Evolutionary conservation across 2,329 filamentous ascomycete species (phyloP).

Genomic region (Metarhizium anisopliae): DNA sequence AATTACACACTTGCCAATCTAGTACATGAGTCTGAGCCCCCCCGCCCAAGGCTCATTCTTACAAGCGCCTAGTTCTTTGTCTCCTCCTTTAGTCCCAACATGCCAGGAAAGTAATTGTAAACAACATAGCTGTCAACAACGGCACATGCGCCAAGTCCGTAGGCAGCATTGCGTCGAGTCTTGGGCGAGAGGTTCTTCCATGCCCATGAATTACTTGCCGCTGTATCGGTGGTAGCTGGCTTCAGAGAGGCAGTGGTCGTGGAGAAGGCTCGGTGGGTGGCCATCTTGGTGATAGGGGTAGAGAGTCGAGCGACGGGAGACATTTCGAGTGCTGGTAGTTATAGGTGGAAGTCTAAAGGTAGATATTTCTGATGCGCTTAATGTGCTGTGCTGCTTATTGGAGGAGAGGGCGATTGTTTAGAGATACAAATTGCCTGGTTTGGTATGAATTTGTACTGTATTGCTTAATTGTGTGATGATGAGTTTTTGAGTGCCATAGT

Average conservation of each 20-base stretch:
- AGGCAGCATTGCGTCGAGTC: conserved; percentile 16
- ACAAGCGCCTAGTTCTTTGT: not conserved
- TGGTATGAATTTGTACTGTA: not conserved
- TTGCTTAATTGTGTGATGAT: conserved; percentile 2
- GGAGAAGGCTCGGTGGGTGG: conserved; percentile 11
- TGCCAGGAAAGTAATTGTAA: conserved; percentile 18
- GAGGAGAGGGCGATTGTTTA: not conserved
- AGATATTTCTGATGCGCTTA: not conserved
- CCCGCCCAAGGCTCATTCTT: not conserved
- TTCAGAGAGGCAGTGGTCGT: conserved; percentile 11
- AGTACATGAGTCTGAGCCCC: not conserved
- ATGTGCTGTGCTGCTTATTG: not conserved
- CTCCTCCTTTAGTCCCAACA: conserved; percentile 4
- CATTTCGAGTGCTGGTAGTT: conserved; percentile 11
- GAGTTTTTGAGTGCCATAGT: not conserved
- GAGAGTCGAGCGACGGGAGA: conserved; percentile 12
- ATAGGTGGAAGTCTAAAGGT: not conserved
- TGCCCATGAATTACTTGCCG: conserved; percentile 7
- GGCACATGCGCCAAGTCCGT: conserved; percentile 11
- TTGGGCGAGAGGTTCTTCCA: conserved; percentile 20
- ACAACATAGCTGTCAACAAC: conserved; percentile 17
- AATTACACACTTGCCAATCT: not conserved
- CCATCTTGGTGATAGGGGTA: conserved; percentile 5
- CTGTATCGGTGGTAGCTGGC: conserved; percentile 3
- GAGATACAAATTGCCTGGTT: not conserved